A percentile compares a stretch with the other conserved stretches of the same genome.
Conservation (phyloP, 2,329 filamentous ascomycete genomes). For the Xylaria sp. region DNA sequence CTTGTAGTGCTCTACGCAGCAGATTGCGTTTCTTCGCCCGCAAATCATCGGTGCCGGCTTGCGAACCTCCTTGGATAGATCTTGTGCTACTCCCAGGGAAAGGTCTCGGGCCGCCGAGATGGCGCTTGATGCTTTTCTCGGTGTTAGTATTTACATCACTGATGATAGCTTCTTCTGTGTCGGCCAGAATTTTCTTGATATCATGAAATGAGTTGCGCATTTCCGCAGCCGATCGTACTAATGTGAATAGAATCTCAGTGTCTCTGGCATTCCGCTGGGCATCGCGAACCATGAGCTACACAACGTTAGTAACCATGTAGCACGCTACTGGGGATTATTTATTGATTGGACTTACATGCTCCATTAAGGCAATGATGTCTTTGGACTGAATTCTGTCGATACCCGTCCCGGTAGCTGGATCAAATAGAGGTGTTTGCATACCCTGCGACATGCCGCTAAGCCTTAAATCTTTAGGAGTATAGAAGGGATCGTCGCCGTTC, state of each 20-base stretch:
- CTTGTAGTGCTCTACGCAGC: constrained; percentile 94
- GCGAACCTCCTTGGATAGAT: constrained; percentile 66
- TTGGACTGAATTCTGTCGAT: constrained; percentile 95
- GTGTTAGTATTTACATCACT: constrained; percentile 88
- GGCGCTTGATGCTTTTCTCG: constrained; percentile 83
- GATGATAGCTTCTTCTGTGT: constrained; percentile 91
- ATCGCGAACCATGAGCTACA: constrained; percentile 88
- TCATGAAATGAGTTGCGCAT: constrained; percentile 98
- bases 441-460: constrained; percentile 92
- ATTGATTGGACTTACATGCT: constrained; percentile 72
- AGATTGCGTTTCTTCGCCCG: constrained; percentile 88
- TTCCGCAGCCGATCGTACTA: constrained; percentile 93
- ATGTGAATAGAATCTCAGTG: constrained; percentile 93
- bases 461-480: constrained; percentile 67
- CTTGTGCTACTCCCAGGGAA: constrained; percentile 75
- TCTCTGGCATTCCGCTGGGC: constrained; percentile 96
- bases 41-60: constrained; percentile 67
- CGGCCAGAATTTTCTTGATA: constrained; percentile 90
- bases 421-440: constrained; percentile 89
- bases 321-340: neutral
- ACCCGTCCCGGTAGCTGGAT: constrained; percentile 85
- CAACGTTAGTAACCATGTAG: constrained; percentile 43
- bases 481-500: constrained; percentile 74
- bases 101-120: constrained; percentile 86
- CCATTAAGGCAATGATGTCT: constrained; percentile 97